phyloP scores from a whole-genome alignment of 1,284 basidiomycete species.

The Rhodotorula glutinis region DNA sequence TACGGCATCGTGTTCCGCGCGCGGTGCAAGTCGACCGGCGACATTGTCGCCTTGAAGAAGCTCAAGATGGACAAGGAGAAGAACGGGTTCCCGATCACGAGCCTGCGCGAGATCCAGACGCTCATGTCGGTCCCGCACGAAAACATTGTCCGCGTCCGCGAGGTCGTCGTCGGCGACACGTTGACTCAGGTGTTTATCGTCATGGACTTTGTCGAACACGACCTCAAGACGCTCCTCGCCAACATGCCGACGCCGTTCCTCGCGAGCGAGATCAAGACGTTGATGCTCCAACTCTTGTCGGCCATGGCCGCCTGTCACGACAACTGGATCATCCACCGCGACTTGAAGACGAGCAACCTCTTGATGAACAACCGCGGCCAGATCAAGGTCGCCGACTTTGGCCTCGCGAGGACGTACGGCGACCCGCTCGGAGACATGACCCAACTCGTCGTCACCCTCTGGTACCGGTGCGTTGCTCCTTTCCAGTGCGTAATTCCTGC shows the following conservation, averaged over 20 bases:
- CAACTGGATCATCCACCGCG: conserved; percentile 96
- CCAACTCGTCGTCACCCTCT: conserved; percentile 93
- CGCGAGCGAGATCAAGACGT: conserved; percentile 95
- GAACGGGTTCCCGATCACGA: conserved; percentile 97
- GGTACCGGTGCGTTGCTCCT: conserved; percentile 72
- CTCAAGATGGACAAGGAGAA: conserved; percentile 97
- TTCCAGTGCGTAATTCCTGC: neutral
- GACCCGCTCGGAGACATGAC: conserved; percentile 96
- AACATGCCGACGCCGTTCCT: conserved; percentile 88
- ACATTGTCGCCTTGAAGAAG: conserved; percentile 90
- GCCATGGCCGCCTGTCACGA: conserved; percentile 88
- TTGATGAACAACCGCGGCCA: conserved; percentile 98
- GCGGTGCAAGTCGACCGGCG: conserved; percentile 84
- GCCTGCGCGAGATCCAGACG: conserved; percentile 88
- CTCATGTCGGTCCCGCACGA: conserved; percentile 76
- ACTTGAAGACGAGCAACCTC: conserved; percentile 95
- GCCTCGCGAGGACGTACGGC: conserved; percentile 88
- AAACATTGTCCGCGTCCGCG: conserved; percentile 89
- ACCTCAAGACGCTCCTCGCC: conserved; percentile 90
- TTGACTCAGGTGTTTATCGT: conserved; percentile 69
- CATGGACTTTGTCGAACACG: conserved; percentile 85
- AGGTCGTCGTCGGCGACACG: conserved; percentile 98
- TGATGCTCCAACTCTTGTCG: conserved; percentile 89
- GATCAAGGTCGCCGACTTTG: conserved; percentile 98
- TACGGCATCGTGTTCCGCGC: conserved; percentile 98